A percentile compares a stretch with the other conserved stretches of the same genome.
Conservation (phyloP, 768 basidiomycete genomes). For the Lactarius pseudohatsudake region DNA sequence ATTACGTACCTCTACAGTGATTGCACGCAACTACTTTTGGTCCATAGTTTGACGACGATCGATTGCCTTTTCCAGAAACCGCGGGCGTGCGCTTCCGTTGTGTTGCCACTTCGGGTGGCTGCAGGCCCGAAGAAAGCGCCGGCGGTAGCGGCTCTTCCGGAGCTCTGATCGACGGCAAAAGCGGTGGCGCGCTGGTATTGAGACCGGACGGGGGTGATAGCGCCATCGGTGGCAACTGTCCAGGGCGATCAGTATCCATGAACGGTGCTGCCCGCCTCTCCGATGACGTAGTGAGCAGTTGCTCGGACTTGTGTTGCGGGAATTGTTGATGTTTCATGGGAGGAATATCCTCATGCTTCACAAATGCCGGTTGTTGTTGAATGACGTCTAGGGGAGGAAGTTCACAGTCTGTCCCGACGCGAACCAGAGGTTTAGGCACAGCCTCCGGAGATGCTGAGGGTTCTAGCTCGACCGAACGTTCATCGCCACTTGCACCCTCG, state of each 20-base stretch:
- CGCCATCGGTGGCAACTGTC: conserved; percentile 27
- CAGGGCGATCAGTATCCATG: conserved; percentile 23
- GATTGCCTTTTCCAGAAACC: conserved; percentile 52
- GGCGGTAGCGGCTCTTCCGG: conserved; percentile 32
- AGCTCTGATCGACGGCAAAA: conserved; percentile 31
- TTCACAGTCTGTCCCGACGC: conserved; percentile 32
- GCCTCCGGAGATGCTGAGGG: conserved; percentile 59
- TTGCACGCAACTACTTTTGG: conserved; percentile 89
- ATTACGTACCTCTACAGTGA: conserved; percentile 74
- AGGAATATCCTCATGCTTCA: conserved; percentile 18
- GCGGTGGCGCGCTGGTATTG: conserved; percentile 28
- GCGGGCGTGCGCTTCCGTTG: conserved; percentile 64
- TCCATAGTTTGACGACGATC: conserved; percentile 63
- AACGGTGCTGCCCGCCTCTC: conserved; percentile 25
- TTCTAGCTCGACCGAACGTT: conserved; percentile 44
- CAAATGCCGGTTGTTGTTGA: conserved; percentile 15
- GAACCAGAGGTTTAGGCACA: conserved; percentile 29
- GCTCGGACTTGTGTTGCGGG: conserved; percentile 31
- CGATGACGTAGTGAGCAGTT: conserved; percentile 18
- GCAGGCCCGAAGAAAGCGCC: conserved; percentile 38
- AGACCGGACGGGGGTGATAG: conserved; percentile 23
- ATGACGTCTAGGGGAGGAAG: conserved; percentile 20
- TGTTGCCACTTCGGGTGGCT: conserved; percentile 26
- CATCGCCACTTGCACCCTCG: conserved; percentile 51
- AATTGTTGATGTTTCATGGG: conserved; percentile 21